phyloP scores from a whole-genome alignment of 805 yeast species.

The Starmerella davenportii region DNA sequence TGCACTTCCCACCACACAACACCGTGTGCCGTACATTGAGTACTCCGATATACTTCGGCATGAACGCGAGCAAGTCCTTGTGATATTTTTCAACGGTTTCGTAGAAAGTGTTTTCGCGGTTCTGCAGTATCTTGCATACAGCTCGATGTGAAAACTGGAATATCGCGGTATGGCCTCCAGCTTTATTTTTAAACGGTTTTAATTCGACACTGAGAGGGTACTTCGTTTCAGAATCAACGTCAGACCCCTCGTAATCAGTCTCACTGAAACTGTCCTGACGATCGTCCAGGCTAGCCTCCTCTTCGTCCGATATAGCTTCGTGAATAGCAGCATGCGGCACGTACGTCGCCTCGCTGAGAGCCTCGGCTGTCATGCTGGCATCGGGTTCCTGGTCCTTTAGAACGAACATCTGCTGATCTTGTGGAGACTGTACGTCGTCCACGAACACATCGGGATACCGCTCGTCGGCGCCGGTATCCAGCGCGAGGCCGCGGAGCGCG shows the following conservation, averaged over 20 bases:
- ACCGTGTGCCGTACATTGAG: slow-evolving; percentile 67
- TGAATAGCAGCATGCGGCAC: slow-evolving; percentile 15
- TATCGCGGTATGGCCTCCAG: slow-evolving; percentile 96
- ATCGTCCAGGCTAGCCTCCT: not conserved
- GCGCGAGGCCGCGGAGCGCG: too few relatives aligned
- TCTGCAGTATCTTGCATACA: slow-evolving; percentile 82
- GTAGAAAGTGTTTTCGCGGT: slow-evolving; percentile 80
- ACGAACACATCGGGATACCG: too few relatives aligned
- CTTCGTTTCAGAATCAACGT: slow-evolving; percentile 7
- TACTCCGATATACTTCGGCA: slow-evolving; percentile 93
- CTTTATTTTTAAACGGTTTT: slow-evolving; percentile 80
- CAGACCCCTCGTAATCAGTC: slow-evolving; percentile 12
- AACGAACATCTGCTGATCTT: too few relatives aligned
- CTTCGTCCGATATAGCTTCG: not conserved
- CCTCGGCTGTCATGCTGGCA: too few relatives aligned
- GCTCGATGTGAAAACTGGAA: slow-evolving; percentile 82
- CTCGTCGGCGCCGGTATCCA: too few relatives aligned
- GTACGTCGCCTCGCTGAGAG: slow-evolving; percentile 18
- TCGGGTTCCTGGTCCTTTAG: too few relatives aligned
- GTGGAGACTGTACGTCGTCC: too few relatives aligned
- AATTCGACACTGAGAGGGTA: slow-evolving; percentile 59
- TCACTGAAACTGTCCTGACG: slow-evolving; percentile 2
- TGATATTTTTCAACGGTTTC: slow-evolving; percentile 70
- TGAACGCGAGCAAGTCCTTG: slow-evolving; percentile 56
- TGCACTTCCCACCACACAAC: not conserved